These are phyloP conservation scores for Bisporella sp. DNA, from an alignment of 2,329 filamentous ascomycete genomes.

Conservation along the genomic window DNA sequence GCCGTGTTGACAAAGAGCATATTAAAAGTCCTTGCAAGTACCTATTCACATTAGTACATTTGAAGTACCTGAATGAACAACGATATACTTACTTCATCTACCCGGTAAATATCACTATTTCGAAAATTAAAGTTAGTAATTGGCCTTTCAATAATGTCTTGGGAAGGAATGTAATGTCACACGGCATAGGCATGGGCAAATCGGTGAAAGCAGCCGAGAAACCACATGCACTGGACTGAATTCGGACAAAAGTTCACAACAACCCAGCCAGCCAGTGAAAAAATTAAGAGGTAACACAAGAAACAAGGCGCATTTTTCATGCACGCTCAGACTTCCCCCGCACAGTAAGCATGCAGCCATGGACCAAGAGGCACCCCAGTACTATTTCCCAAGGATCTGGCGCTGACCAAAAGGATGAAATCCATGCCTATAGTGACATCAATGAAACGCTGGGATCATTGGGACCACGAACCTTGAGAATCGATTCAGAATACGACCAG, in stretches of 20 bases:
- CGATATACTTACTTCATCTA: constrained; percentile 23
- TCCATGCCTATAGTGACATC: no score
- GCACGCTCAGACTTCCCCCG: constrained; percentile 5
- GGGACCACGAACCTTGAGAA: constrained; percentile 69
- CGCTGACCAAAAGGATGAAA: no score
- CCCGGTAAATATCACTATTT: constrained; percentile 44
- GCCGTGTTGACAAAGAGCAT: constrained; percentile 81
- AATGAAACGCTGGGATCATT: no score
- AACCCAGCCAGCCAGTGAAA: background rate
- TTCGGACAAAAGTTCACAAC: background rate
- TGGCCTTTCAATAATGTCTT: constrained; percentile 7
- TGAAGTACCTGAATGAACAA: background rate
- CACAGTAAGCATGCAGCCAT: no score
- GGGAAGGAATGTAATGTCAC: constrained; percentile 7
- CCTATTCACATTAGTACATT: constrained; percentile 64
- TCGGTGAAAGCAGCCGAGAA: constrained; percentile 6
- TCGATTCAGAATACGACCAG: constrained; percentile 91
- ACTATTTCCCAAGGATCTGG: no score
- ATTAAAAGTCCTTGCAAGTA: constrained; percentile 93
- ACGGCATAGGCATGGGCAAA: constrained; percentile 16
- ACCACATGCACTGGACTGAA: constrained; percentile 11
- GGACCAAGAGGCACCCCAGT: no score
- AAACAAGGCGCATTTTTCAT: background rate
- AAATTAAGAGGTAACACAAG: no score
- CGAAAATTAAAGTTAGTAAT: constrained; percentile 14